Evolutionary conservation across 1,284 basidiomycete species (phyloP).

Genomic region (Thecaphora thlaspeos): DNA sequence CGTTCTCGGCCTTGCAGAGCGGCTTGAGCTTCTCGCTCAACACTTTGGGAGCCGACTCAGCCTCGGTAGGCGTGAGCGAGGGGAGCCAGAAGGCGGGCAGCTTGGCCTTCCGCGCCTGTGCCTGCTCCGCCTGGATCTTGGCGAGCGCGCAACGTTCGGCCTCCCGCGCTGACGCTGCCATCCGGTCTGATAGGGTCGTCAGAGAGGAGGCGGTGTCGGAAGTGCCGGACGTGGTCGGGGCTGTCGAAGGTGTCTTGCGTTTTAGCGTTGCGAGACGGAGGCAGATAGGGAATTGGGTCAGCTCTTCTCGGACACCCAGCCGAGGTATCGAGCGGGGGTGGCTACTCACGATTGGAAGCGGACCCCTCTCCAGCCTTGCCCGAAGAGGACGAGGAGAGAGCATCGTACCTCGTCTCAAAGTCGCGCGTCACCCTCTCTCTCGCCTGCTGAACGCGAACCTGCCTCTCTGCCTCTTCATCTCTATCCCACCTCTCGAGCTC

Average conservation of each 20-base stretch:
- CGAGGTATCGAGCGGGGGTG: not conserved
- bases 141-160: conserved; percentile 80
- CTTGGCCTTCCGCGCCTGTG: conserved; percentile 76
- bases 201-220: not conserved
- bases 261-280: too few species aligned
- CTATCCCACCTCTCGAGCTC: conserved; percentile 8
- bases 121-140: conserved; percentile 74
- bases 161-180: conserved; percentile 65
- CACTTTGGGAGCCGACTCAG: conserved; percentile 65
- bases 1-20: conserved; percentile 71
- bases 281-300: too few species aligned
- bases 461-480: conserved; percentile 15
- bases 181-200: not conserved
- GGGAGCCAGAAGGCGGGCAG: conserved; percentile 83
- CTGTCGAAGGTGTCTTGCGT: too few species aligned
- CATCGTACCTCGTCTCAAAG: conserved; percentile 13
- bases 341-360: not conserved
- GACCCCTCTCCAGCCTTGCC: conserved; percentile 58
- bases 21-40: conserved; percentile 72
- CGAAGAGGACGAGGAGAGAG: too few species aligned
- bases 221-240: too few species aligned
- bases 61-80: conserved; percentile 16
- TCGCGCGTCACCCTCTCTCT: conserved; percentile 9
- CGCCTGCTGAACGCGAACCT: conserved; percentile 7
- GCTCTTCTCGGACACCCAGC: not conserved